Percentiles rank a stretch among this genome's conserved stretches.
These are phyloP conservation scores for Zalaria obscura DNA, from an alignment of 2,329 filamentous ascomycete species.

Conservation along the genomic window DNA sequence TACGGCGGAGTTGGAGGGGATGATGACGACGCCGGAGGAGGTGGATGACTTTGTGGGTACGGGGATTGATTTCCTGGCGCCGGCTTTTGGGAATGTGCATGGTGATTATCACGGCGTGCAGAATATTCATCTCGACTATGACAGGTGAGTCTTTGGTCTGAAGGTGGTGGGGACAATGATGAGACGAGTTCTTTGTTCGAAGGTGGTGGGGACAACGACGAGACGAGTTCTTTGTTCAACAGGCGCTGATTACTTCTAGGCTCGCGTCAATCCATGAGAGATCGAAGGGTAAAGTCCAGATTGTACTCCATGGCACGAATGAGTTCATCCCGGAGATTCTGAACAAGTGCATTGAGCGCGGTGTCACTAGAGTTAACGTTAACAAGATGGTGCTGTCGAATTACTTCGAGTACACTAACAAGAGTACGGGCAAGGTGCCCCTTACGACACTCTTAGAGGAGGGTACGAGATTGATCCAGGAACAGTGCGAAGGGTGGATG, in stretches of 20 bases:
- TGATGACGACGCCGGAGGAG: constrained; percentile 55
- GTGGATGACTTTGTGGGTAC: constrained; percentile 56
- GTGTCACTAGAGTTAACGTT: constrained; percentile 43
- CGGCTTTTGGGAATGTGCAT: constrained; percentile 65
- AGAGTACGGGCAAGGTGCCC: constrained; percentile 36
- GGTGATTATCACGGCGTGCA: constrained; percentile 58
- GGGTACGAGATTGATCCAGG: constrained; percentile 39
- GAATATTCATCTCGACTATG: constrained; percentile 47
- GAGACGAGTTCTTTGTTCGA: background rate
- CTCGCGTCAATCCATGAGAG: constrained; percentile 34
- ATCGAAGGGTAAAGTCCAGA: constrained; percentile 32
- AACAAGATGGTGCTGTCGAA: constrained; percentile 42
- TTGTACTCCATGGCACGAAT: constrained; percentile 46
- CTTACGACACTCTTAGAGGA: constrained; percentile 41
- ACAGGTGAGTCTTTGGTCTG: constrained; percentile 17
- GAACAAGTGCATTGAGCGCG: constrained; percentile 37
- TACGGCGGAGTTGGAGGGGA: constrained; percentile 45
- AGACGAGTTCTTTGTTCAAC: background rate
- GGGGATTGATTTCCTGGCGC: constrained; percentile 61
- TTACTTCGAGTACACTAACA: constrained; percentile 31
- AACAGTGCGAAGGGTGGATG: constrained; percentile 41
- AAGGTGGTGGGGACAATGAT: background rate
- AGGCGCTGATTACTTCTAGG: constrained; percentile 9
- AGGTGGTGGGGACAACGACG: background rate
- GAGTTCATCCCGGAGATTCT: constrained; percentile 42